A percentile compares a stretch with the other conserved stretches of the same genome.
Conservation (phyloP, 805 yeast species). For the Blastobotrys peoriensis region DNA sequence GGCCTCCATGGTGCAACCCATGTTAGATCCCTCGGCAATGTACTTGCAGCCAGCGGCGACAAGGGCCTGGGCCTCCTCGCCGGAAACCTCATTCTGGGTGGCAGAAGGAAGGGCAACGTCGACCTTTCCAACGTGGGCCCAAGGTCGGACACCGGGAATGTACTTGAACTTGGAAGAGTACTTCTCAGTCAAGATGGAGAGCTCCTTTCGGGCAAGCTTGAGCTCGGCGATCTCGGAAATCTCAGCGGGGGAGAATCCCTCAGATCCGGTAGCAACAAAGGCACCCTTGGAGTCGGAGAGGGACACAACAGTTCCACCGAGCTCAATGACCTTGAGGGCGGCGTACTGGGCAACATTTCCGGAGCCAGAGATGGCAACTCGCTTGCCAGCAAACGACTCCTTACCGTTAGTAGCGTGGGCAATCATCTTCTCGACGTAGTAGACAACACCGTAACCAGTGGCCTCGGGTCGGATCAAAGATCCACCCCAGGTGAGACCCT, state of each 20-base stretch:
- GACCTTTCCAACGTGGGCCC: conserved; percentile 85
- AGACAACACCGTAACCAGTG: conserved; percentile 95
- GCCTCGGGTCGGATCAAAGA: conserved; percentile 99
- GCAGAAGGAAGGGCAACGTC: conserved; percentile 98
- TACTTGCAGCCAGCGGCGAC: conserved; percentile 86
- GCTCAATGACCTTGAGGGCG: conserved; percentile 93
- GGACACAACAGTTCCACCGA: conserved; percentile 92
- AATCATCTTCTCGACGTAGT: conserved; percentile 97
- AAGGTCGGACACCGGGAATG: conserved; percentile 92
- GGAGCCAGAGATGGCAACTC: conserved; percentile 94
- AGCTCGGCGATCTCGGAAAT: conserved; percentile 73
- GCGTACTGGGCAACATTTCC: conserved; percentile 99
- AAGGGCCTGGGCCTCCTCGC: conserved; percentile 92
- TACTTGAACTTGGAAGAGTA: conserved; percentile 49
- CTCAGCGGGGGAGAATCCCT: conserved; percentile 82
- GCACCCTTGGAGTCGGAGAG: conserved; percentile 94
- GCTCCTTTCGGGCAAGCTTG: conserved; percentile 62
- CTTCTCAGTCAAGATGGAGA: conserved; percentile 27
- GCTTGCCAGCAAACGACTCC: conserved; percentile 87
- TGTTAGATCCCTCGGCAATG: conserved; percentile 98
- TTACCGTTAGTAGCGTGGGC: conserved; percentile 85
- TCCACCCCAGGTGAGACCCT: conserved; percentile 98
- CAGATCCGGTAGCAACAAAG: conserved; percentile 53
- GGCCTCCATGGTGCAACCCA: conserved; percentile 99
- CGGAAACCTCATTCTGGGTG: conserved; percentile 96